Evolutionary conservation across 768 basidiomycete genomes (phyloP).

Genomic region (Termitomyces sp.): DNA sequence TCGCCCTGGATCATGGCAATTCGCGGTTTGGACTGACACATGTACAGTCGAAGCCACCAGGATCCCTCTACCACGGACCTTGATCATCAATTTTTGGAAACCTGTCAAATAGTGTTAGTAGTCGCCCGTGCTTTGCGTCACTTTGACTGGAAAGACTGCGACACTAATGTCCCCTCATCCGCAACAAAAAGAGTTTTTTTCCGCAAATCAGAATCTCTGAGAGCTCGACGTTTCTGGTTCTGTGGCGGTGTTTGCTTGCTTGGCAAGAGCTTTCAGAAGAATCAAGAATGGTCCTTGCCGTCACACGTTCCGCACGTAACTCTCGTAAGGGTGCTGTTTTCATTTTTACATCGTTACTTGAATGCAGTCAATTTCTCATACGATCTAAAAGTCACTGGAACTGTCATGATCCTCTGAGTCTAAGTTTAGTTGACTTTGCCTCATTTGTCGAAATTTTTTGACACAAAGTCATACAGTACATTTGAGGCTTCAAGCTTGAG

Average conservation of each 20-base stretch:
- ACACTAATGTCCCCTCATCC: background rate
- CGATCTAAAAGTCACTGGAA: background rate
- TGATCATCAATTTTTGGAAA: conserved; percentile 2
- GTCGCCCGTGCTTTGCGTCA: conserved; percentile 1
- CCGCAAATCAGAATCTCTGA: background rate
- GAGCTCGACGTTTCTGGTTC: background rate
- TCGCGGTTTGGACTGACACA: conserved; percentile 6
- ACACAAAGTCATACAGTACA: background rate
- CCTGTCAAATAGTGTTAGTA: conserved; percentile 2
- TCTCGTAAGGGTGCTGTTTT: background rate
- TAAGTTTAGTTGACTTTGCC: background rate
- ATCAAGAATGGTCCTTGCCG: background rate
- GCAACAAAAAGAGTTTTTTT: too few species aligned
- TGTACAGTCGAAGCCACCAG: background rate
- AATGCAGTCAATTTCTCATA: too few species aligned
- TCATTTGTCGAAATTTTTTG: background rate
- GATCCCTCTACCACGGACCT: background rate
- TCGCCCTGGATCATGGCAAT: conserved; percentile 12
- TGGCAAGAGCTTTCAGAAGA: background rate
- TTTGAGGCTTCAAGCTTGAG: background rate
- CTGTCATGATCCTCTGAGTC: background rate
- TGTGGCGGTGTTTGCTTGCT: background rate
- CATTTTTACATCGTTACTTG: background rate
- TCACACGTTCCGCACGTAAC: background rate
- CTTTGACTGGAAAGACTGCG: background rate